A percentile compares a stretch with the other conserved stretches of the same genome.
Conservation (phyloP, 208 protist genomes). For the Crithidia expoeki region DNA sequence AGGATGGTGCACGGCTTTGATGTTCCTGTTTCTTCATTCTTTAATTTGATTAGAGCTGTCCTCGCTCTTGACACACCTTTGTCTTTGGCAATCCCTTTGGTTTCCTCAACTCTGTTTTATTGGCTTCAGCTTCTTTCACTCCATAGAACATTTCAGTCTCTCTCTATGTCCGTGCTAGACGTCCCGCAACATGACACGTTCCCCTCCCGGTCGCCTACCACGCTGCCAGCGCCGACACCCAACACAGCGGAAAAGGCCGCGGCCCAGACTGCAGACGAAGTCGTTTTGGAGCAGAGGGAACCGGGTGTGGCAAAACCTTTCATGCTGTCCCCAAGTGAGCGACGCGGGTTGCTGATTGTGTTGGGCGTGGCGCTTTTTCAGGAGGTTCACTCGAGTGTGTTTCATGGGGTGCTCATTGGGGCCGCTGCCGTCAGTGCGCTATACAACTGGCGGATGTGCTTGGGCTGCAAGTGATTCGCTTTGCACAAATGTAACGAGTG, state of each 20-base stretch:
- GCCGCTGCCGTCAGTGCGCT: conserved; percentile 14
- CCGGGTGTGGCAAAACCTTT: not conserved
- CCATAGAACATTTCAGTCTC: not conserved
- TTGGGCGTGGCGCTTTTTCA: conserved; percentile 40
- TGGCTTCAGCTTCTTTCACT: too few species aligned
- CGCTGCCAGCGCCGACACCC: not conserved
- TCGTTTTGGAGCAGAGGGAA: not conserved
- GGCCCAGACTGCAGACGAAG: not conserved
- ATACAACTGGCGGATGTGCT: conserved; percentile 6
- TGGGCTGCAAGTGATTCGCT: not conserved
- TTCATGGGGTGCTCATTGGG: conserved; percentile 24
- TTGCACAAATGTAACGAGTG: too few species aligned
- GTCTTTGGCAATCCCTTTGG: too few species aligned
- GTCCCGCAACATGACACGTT: not conserved
- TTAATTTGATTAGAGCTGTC: too few species aligned
- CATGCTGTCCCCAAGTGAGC: conserved; percentile 24
- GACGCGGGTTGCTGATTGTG: conserved; percentile 37
- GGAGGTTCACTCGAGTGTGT: conserved; percentile 35
- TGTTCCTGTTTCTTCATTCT: too few species aligned
- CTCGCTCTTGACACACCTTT: too few species aligned
- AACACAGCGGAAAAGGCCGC: not conserved
- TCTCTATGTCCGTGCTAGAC: conserved; percentile 9
- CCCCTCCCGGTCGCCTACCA: not conserved
- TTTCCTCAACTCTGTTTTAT: too few species aligned
- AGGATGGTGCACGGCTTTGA: too few species aligned